Conservation (phyloP, 2,329 filamentous ascomycete species). For the Colletotrichum noveboracense region DNA sequence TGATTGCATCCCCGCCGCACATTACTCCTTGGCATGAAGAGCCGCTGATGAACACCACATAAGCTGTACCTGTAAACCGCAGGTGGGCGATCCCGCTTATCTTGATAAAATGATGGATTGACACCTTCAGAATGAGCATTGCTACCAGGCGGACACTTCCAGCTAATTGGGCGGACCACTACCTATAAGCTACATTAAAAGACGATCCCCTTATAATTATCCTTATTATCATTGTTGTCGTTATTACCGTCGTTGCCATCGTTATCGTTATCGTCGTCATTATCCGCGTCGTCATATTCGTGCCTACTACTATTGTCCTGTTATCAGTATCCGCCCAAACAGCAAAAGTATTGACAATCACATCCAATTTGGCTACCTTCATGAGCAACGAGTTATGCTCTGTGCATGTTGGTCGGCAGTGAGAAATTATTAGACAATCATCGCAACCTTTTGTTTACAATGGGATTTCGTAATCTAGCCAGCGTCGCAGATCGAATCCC, state of each 20-base stretch:
- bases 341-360: background rate
- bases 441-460: background rate
- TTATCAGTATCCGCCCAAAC: fast-evolving
- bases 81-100: fast-evolving
- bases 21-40: background rate
- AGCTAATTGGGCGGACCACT: background rate
- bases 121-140: fast-evolving
- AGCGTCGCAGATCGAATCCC: background rate
- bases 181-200: background rate
- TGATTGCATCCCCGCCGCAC: background rate
- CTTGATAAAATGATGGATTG: background rate
- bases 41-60: background rate
- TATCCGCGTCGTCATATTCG: background rate
- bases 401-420: background rate
- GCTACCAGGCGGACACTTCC: fast-evolving
- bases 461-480: background rate
- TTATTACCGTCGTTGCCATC: background rate
- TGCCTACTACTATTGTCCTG: background rate
- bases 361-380: background rate
- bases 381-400: background rate
- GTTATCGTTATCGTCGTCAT: background rate
- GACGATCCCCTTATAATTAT: background rate
- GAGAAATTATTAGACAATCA: background rate
- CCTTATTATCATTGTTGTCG: fast-evolving
- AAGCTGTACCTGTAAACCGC: fast-evolving